A percentile compares a stretch with the other conserved stretches of the same genome.
Conservation (phyloP, 2,329 filamentous ascomycete species). For the Fonsecaea monophora region DNA sequence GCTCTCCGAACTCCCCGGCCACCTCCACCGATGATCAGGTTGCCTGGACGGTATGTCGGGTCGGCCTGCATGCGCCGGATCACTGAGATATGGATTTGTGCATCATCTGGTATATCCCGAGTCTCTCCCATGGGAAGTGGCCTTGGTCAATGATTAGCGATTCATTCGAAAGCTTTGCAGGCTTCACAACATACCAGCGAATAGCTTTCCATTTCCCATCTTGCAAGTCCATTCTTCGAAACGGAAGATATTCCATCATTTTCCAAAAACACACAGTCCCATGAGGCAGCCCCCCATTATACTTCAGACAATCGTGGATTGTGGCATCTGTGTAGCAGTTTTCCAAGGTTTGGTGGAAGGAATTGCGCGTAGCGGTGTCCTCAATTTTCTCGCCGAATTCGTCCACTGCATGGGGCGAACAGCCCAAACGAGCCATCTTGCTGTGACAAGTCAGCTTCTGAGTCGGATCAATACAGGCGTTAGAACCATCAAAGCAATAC, state of each 20-base stretch:
- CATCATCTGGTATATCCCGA: constrained; percentile 74
- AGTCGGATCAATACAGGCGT: constrained; percentile 52
- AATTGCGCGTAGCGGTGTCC: constrained; percentile 16
- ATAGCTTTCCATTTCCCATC: constrained; percentile 71
- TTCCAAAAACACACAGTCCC: constrained; percentile 72
- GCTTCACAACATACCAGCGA: constrained; percentile 59
- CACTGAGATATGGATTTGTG: constrained; percentile 75
- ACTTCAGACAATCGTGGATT: constrained; percentile 75
- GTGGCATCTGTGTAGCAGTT: constrained; percentile 53
- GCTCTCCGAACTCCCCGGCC: constrained; percentile 71
- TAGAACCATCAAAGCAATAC: constrained; percentile 53
- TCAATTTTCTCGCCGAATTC: constrained; percentile 28
- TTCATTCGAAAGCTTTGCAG: not conserved
- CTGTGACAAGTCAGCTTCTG: constrained; percentile 34
- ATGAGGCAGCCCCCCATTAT: constrained; percentile 63
- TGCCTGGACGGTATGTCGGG: constrained; percentile 73
- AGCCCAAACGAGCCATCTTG: constrained; percentile 57
- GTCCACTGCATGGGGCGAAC: constrained; percentile 53
- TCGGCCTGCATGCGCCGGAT: constrained; percentile 73
- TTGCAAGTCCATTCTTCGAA: constrained; percentile 79
- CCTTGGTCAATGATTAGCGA: constrained; percentile 19
- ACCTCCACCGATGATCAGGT: constrained; percentile 79
- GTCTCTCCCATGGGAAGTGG: constrained; percentile 79
- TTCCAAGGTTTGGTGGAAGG: constrained; percentile 66
- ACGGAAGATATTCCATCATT: constrained; percentile 81